phyloP scores from a whole-genome alignment of 805 yeast species.

The Metschnikowia corniflorae region DNA sequence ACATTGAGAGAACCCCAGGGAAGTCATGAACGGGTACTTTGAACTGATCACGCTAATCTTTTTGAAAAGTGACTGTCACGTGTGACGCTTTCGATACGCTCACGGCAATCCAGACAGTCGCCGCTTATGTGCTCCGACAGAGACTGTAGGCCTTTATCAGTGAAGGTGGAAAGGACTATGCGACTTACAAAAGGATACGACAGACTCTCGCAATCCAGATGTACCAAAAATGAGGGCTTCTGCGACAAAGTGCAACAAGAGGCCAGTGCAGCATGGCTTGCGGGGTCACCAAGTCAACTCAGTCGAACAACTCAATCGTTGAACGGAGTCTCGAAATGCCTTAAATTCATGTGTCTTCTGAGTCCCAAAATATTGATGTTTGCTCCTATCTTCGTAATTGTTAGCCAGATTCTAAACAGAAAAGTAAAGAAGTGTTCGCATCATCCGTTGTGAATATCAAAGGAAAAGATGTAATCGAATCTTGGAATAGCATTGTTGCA shows the following conservation, averaged over 20 bases:
- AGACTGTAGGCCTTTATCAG: conserved; percentile 36
- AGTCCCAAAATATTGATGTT: conserved; percentile 38
- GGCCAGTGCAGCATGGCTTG: conserved; percentile 30
- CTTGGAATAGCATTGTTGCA: conserved; percentile 44
- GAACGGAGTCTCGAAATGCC: conserved; percentile 25
- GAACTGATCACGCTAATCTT: conserved; percentile 30
- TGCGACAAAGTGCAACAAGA: conserved; percentile 34
- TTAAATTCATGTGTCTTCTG: conserved; percentile 30
- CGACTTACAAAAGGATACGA: conserved; percentile 36
- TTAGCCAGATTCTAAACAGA: conserved; percentile 29
- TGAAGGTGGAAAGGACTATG: conserved; percentile 42
- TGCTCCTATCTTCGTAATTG: conserved; percentile 38
- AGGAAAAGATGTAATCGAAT: conserved; percentile 40
- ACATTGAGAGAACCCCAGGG: conserved; percentile 27
- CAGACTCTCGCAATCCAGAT: conserved; percentile 32
- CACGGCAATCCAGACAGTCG: conserved; percentile 44
- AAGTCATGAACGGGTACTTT: conserved; percentile 27
- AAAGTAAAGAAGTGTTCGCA: conserved; percentile 38
- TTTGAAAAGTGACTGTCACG: conserved; percentile 38
- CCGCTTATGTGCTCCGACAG: conserved; percentile 34
- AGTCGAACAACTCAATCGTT: conserved; percentile 23
- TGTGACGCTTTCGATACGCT: conserved; percentile 42
- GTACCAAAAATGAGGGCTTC: conserved; percentile 27
- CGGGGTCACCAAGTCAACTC: conserved; percentile 42
- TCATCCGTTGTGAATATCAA: conserved; percentile 38